Base-by-base conservation (phyloP, 192 early-diverging fungal genomes). In the Chytriomyces sp. region DNA sequence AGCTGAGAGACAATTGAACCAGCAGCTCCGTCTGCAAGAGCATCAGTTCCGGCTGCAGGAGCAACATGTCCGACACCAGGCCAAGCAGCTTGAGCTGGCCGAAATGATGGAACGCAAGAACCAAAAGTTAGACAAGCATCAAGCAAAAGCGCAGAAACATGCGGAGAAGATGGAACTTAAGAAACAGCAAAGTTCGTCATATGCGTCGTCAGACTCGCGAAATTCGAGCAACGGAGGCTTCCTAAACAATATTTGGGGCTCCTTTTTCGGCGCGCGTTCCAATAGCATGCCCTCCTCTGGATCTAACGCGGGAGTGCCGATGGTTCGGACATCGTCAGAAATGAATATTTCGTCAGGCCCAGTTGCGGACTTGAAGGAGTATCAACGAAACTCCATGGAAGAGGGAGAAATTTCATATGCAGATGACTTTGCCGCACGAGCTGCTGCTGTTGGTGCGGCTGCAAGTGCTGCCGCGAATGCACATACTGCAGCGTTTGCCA, bases 1-100 rank as follows among this genome's bases (percentile, higher is more conserved):
- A 14, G 14, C 12, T 30, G 62, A 64, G 37, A 39, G 14, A 28
- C 5, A 41, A 28, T 28, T 44, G 2, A 10, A 64, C 14, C 37
- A 64, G 14, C 62, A 64, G 37, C 62, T 8, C 7, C 10, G 19
- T 12, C 10, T 64, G 25, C 19, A 64, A 25, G 19, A 64, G 12
- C 10, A 41, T 7, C 62, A 64, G 28, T 34, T 14, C 39, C 3
- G 26, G n/a, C 37, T 64, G 37, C 62, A 64, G 49, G 39, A 44
- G 22, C 62, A 64, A 28, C 7, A 44, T 6, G n/a, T 64, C 26
- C 39, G 37, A n/a, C 39, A 33, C 19, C 36, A 44, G 28, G 22
- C 25, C 22, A 39, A 64, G 39, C 28, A 64, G 39, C 8, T 64
- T 2, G 62, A 64, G 14, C 40, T 64, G 37, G 62, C 62, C 6